Evolutionary conservation across 352 stramenopile species (phyloP), one percentile per base, ranked within the genome.

Genomic region (Globisporangium mamillatum): DNA sequence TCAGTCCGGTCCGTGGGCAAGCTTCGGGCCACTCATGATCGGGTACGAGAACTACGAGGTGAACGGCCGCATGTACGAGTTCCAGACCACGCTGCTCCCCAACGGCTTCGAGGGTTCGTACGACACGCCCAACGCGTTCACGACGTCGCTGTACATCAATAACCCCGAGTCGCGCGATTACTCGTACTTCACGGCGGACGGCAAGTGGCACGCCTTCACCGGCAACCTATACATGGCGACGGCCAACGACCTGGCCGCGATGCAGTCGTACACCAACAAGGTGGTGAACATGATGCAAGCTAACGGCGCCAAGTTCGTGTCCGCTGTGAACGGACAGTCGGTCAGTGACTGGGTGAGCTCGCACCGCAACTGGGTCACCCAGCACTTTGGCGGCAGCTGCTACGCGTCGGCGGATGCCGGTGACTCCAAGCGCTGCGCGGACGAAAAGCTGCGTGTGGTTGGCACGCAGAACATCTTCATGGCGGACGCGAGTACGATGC

Each of bases 321-420:
- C 38, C 12, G 38, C 38, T 10, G 38, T 4, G 38, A 46, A 46
- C 14, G 38, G 38, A 2, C 12, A 46, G 38, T 46, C 38, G 38
- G 38, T 46, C 38, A 46, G 3, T 20, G 38, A 46, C 38, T 46
- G 38, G 38, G 38, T 46, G 2, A 46, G 38, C 38, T 20, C 38
- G 38, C 38, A 46, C 38, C 38, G 38, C 38, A 14, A 46, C 10
- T 64, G 64, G 24, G 66, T 78, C 22, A 79, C 80, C 10, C 72
- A 91, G 64, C 85, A 93, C 70, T 93, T 88, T 66, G 84, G 81
- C 20, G 84, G 83, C 55, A 88, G 72, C 63, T 92, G 86, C 78
- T 91, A 91, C 71, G 70, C 76, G 3, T 93, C 83, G 4, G 72
- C n/a, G 0, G 77, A 91, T n/a, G 32, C 70, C 0, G 52, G 52